Evolutionary conservation across 2,329 filamentous ascomycete genomes (phyloP).

Genomic region (Phaeosphaeriaceae sp.): DNA sequence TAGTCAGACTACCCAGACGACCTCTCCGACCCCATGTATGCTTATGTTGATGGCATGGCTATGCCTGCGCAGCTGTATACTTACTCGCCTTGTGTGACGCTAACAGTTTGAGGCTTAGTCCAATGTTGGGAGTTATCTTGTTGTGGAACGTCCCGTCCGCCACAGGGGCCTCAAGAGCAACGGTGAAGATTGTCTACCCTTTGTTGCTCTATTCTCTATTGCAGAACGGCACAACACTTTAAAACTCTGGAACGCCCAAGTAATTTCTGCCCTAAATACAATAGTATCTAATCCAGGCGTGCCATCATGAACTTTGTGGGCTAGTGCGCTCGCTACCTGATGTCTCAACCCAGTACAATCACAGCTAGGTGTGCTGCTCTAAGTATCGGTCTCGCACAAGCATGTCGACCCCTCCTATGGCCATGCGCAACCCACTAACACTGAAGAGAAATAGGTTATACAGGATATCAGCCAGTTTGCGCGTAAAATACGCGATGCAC

Average conservation of each 20-base stretch:
- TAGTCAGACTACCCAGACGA: background rate
- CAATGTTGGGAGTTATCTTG: constrained; percentile 4
- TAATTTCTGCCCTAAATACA: too few relatives aligned
- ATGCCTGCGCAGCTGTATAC: background rate
- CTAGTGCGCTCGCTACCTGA: constrained; percentile 16
- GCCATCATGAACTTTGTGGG: background rate
- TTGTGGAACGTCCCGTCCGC: constrained; percentile 5
- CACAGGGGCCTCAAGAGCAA: constrained; percentile 11
- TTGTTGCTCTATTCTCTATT: background rate
- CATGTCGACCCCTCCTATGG: constrained; percentile 15
- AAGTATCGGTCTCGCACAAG: constrained; percentile 39
- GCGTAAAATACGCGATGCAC: constrained; percentile 38
- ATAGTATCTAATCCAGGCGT: background rate
- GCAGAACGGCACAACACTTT: too few relatives aligned
- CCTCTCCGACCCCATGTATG: too few relatives aligned
- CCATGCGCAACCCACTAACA: constrained; percentile 19
- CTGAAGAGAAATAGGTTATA: constrained; percentile 28
- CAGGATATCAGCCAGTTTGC: constrained; percentile 38
- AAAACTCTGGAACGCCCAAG: background rate
- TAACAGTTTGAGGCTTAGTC: constrained; percentile 6
- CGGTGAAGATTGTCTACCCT: background rate
- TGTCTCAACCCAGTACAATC: constrained; percentile 36
- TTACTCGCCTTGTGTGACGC: constrained; percentile 10
- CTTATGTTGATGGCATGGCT: background rate
- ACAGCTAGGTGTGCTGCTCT: constrained; percentile 43